Evolutionary conservation across 116 monocot genomes (phyloP).

Genomic region (Dioscorea cayenensis): DNA sequence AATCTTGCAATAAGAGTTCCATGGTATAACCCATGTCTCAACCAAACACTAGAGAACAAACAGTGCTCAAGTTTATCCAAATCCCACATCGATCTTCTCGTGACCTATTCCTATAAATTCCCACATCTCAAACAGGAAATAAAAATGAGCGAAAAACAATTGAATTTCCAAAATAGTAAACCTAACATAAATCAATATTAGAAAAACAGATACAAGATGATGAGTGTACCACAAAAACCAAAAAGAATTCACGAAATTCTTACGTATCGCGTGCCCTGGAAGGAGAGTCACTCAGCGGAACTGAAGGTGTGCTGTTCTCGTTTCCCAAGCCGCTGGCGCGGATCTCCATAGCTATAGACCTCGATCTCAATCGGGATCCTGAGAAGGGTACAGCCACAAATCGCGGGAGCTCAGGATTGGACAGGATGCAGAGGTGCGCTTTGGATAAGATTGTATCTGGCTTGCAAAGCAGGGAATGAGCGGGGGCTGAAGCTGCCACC

Average conservation of each 20-base stretch:
- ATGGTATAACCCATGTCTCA: too few species aligned
- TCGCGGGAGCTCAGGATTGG: not conserved
- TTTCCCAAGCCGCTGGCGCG: not conserved
- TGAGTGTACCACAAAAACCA: not conserved
- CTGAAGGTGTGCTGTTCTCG: not conserved
- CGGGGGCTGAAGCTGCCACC: slow-evolving; percentile 6
- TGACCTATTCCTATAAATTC: too few species aligned
- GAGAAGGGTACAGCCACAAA: not conserved
- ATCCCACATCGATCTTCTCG: too few species aligned
- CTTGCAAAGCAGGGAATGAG: not conserved
- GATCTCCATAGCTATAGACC: not conserved
- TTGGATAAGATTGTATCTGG: not conserved
- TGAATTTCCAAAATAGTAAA: too few species aligned
- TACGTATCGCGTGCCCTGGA: not conserved
- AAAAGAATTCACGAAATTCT: not conserved
- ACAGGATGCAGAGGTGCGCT: not conserved
- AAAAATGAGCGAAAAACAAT: too few species aligned
- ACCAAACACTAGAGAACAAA: too few species aligned
- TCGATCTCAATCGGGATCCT: not conserved
- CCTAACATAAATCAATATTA: not conserved
- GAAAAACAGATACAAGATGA: not conserved
- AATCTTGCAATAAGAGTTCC: too few species aligned
- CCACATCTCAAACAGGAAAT: too few species aligned
- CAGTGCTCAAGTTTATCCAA: too few species aligned
- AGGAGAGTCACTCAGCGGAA: not conserved